These are phyloP conservation scores for Schrenkiella parvula DNA, from an alignment of 345 rosid species.

Conservation along the genomic window DNA sequence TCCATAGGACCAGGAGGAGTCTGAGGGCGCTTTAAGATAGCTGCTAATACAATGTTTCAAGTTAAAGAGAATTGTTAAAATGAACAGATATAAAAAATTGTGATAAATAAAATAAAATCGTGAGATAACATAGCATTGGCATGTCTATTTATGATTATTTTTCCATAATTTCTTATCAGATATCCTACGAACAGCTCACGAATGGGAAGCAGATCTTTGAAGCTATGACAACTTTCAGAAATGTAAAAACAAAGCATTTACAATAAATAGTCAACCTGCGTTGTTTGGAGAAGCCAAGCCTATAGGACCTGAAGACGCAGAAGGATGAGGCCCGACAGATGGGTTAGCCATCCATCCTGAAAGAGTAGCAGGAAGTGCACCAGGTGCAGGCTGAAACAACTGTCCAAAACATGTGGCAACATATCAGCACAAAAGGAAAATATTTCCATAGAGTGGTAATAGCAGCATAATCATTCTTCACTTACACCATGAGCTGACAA, in stretches of 20 bases:
- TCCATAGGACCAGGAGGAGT: slow-evolving; percentile 62
- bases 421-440: slow-evolving; percentile 1
- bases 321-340: slow-evolving; percentile 59
- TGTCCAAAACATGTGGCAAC: slow-evolving; percentile 25
- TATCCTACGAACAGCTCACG: not conserved
- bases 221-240: not conserved
- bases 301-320: slow-evolving; percentile 69
- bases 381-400: slow-evolving; percentile 72
- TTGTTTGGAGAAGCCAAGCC: slow-evolving; percentile 56
- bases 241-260: slow-evolving; percentile 6
- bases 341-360: slow-evolving; percentile 87
- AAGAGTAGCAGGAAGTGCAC: slow-evolving; percentile 59
- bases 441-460: not conserved
- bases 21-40: slow-evolving; percentile 67
- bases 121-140: not conserved
- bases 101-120: not conserved
- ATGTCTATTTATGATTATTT: not conserved
- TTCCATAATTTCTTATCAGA: not conserved
- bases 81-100: not conserved
- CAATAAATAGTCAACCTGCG: slow-evolving; percentile 45
- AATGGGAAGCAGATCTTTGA: not conserved
- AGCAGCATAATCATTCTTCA: not conserved
- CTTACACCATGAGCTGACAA: slow-evolving; percentile 72
- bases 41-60: slow-evolving; percentile 34
- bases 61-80: not conserved